Evolutionary conservation across 441 rosid species (phyloP).

Genomic region (Jatropha multifida): DNA sequence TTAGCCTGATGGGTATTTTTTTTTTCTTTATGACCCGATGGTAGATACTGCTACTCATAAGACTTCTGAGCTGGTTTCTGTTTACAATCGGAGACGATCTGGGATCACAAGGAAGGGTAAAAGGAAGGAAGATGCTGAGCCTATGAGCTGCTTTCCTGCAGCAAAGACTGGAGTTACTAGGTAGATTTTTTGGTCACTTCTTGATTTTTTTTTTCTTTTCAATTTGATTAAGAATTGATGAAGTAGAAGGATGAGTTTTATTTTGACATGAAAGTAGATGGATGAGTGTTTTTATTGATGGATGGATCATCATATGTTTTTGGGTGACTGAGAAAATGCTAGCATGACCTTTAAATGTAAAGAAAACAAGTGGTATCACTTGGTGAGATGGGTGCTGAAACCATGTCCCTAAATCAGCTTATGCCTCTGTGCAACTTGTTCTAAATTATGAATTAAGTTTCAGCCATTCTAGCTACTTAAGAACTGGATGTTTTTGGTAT

Average conservation of each 20-base stretch:
- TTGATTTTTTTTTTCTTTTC: neutral
- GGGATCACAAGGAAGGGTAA: constrained; percentile 16
- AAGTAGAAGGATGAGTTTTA: neutral
- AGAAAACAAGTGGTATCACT: neutral
- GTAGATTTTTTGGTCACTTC: neutral
- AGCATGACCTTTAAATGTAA: neutral
- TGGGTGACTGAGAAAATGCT: neutral
- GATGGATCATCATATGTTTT: neutral
- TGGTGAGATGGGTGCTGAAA: neutral
- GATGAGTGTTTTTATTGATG: neutral
- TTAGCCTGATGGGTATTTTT: neutral
- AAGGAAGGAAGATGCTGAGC: constrained; percentile 16
- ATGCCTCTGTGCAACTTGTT: neutral
- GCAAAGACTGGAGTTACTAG: neutral
- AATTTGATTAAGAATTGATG: neutral
- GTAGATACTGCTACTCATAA: constrained; percentile 4
- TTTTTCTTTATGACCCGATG: neutral
- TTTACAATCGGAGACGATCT: constrained; percentile 24
- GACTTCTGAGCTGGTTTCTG: constrained; percentile 13
- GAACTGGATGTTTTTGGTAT: neutral
- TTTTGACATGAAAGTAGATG: neutral
- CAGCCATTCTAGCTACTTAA: neutral
- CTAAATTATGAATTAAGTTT: neutral
- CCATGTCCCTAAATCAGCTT: neutral
- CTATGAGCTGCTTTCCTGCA: constrained; percentile 16